Conservation (phyloP, 495 filamentous ascomycete genomes). For the Aspergillus baeticus region DNA sequence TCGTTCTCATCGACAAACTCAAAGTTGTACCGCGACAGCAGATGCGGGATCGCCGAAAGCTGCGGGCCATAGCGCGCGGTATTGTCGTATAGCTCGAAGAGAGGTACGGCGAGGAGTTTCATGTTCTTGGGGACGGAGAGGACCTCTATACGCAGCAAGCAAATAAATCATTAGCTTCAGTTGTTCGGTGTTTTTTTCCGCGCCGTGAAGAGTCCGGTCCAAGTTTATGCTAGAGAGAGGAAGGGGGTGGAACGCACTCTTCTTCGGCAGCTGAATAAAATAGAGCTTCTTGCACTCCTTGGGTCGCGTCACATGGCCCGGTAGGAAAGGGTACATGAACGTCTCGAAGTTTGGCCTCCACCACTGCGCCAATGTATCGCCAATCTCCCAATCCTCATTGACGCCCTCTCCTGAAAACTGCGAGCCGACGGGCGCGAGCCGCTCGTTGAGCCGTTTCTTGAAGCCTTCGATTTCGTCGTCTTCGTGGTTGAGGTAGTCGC, state of each 20-base stretch:
- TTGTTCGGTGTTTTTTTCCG: too few relatives aligned
- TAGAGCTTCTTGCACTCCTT: slow-evolving; percentile 99
- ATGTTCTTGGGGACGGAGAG: slow-evolving; percentile 98
- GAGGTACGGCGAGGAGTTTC: slow-evolving; percentile 94
- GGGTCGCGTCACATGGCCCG: slow-evolving; percentile 89
- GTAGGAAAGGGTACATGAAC: slow-evolving; percentile 98
- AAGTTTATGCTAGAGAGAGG: neutral
- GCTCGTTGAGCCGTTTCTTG: slow-evolving; percentile 87
- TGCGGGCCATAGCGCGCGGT: slow-evolving; percentile 92
- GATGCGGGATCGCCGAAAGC: slow-evolving; percentile 90
- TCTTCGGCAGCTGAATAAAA: slow-evolving; percentile 88
- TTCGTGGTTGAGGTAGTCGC: slow-evolving; percentile 88
- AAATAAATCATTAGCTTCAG: neutral
- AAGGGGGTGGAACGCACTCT: slow-evolving; percentile 61
- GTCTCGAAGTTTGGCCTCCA: slow-evolving; percentile 99
- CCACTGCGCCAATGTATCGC: slow-evolving; percentile 94
- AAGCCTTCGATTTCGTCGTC: slow-evolving; percentile 93
- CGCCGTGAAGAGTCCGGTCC: neutral
- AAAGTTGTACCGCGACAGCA: slow-evolving; percentile 92
- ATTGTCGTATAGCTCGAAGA: slow-evolving; percentile 98
- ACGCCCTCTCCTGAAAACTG: slow-evolving; percentile 85
- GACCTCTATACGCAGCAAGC: slow-evolving; percentile 61
- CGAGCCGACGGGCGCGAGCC: slow-evolving; percentile 84
- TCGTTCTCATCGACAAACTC: slow-evolving; percentile 97
- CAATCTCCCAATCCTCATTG: slow-evolving; percentile 88